phyloP scores from a whole-genome alignment of 129 eudicot species.

The Rutidosis leptorrhynchoides region DNA sequence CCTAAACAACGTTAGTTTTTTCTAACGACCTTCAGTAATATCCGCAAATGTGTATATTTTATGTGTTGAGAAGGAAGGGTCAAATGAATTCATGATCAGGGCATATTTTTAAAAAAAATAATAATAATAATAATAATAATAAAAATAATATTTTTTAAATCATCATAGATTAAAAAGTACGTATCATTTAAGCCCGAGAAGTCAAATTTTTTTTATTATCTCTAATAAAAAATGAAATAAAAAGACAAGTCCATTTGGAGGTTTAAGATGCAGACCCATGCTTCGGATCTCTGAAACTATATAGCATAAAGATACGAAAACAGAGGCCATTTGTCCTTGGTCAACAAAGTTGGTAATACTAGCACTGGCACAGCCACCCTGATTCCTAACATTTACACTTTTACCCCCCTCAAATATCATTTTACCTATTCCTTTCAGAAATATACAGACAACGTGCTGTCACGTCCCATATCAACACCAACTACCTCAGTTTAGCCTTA shows the following conservation, averaged over 20 bases:
- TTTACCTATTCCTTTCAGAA: background rate
- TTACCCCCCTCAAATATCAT: conserved; percentile 20
- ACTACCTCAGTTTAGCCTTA: conserved; percentile 13
- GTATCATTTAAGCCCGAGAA: no score
- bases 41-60: no score
- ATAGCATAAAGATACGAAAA: conserved; percentile 40
- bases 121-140: no score
- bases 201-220: no score
- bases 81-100: no score
- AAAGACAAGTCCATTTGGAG: conserved; percentile 30
- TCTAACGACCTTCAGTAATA: no score
- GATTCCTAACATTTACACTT: conserved; percentile 35
- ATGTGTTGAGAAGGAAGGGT: no score
- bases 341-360: conserved; percentile 36
- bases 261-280: conserved; percentile 39
- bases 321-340: conserved; percentile 30
- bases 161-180: no score
- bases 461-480: conserved; percentile 32
- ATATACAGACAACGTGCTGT: conserved; percentile 31
- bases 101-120: no score
- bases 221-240: background rate
- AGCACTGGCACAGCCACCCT: conserved; percentile 31
- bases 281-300: conserved; percentile 47
- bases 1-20: no score
- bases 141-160: no score